Percentiles rank a stretch among this genome's conserved stretches.
Evolutionary conservation across 768 basidiomycete species (phyloP).

Genomic region (Kockovaella imperatae): DNA sequence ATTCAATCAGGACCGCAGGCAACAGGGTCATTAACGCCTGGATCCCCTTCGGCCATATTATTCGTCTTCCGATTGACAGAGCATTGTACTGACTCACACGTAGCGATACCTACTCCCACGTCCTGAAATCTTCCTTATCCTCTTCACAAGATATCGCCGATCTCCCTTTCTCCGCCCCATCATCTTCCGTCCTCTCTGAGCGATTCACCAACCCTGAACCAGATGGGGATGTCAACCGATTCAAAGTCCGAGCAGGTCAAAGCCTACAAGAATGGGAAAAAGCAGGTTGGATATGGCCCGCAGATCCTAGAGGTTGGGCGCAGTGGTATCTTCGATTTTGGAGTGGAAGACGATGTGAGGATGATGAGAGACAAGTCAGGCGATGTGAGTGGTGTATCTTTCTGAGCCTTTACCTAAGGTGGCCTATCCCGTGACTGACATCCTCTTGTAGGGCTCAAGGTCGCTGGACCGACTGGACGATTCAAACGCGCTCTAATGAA

Average conservation of each 20-base stretch:
- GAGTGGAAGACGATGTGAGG: constrained; percentile 34
- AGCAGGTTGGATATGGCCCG: constrained; percentile 42
- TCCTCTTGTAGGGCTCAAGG: constrained; percentile 33
- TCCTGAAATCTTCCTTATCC: constrained; percentile 22
- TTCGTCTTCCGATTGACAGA: not conserved
- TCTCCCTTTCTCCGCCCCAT: constrained; percentile 27
- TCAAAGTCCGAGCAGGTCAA: constrained; percentile 35
- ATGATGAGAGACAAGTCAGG: constrained; percentile 42
- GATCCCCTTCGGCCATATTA: not conserved
- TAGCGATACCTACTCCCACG: constrained; percentile 35
- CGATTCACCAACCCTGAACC: constrained; percentile 23
- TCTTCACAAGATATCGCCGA: constrained; percentile 12
- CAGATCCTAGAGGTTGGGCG: constrained; percentile 44
- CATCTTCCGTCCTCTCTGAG: not conserved
- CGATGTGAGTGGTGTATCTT: constrained; percentile 28
- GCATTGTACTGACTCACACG: not conserved
- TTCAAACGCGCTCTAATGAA: constrained; percentile 40
- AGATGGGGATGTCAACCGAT: constrained; percentile 31
- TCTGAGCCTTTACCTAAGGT: not conserved
- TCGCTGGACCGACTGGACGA: constrained; percentile 39
- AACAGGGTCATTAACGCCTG: not conserved
- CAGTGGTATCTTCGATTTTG: constrained; percentile 44
- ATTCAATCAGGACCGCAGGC: too few species aligned
- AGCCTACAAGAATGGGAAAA: constrained; percentile 44
- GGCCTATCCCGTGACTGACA: not conserved